Evolutionary conservation across 1,139 yeast species (phyloP).

Genomic region (Diutina rugosa): DNA sequence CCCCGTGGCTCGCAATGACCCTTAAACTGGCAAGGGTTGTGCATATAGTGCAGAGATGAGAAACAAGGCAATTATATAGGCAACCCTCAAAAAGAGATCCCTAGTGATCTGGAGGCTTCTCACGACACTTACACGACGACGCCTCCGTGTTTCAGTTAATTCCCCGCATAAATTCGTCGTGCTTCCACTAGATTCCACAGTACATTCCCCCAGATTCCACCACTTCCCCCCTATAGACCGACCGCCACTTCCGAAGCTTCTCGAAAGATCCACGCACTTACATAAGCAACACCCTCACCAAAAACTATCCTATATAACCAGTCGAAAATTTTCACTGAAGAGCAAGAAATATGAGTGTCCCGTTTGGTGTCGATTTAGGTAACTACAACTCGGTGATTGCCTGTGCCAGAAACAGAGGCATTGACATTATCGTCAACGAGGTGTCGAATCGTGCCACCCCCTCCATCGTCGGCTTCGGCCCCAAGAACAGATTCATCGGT

Average conservation of each 20-base stretch:
- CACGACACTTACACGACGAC: too few relatives aligned
- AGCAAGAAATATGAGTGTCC: constrained; percentile 38
- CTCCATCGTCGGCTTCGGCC: constrained; percentile 85
- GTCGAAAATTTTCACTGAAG: constrained; percentile 1
- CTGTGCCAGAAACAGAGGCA: constrained; percentile 97
- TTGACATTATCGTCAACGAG: constrained; percentile 95
- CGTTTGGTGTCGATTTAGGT: constrained; percentile 98
- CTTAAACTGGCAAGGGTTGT: background rate
- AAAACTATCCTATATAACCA: background rate
- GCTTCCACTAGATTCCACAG: background rate
- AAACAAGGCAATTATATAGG: background rate
- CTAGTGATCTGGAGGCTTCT: too few relatives aligned
- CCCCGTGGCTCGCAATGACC: background rate
- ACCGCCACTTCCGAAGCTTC: background rate
- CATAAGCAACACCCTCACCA: background rate
- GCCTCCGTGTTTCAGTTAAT: too few relatives aligned
- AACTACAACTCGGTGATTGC: constrained; percentile 89
- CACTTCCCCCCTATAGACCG: background rate
- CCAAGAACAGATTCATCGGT: constrained; percentile 82
- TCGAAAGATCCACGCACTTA: background rate
- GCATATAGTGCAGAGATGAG: background rate
- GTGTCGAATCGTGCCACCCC: constrained; percentile 98
- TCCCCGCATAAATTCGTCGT: too few relatives aligned
- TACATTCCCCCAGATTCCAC: background rate
- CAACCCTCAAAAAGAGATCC: too few relatives aligned